Base-by-base conservation (phyloP, 2,329 filamentous ascomycete species). In the Alternaria novae-zelandiae region DNA sequence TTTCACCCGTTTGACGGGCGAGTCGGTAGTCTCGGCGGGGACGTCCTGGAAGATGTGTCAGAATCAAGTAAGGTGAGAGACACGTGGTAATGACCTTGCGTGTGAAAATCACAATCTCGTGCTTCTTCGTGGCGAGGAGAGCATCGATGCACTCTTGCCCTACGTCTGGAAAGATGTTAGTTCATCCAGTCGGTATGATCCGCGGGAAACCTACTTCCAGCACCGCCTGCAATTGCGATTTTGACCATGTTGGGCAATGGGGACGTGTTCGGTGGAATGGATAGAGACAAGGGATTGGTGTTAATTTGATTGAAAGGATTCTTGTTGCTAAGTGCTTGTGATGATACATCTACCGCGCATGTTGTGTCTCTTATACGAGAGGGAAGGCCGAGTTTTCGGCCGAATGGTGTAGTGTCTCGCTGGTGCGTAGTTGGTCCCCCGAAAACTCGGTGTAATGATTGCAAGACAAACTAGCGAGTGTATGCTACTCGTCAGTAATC, bases 91-190 rank as follows among this genome's bases (percentile, higher is more conserved):
- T 25, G 41, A 66, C 67, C 25, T 54, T 63, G 23, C 85, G 76
- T 3, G 79, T 83, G 0, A 88, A 67, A 6, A 88, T 70, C 0
- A 79, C 64, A 47, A 88, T 84, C 0, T 87, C 79, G 59, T 88
- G 86, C 61, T 83, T 86, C 15, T 79, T 77, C 3, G 77, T 75
- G 5, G 81, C 80, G 3, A 85, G 59, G 0, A 88, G 79, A 8
- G 75, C 82, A 58, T 87, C 85, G 21, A 87, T 70, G 20, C 88
- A 75, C 70, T 87, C 86, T 43, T 72, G 76, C 0, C 82, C 83
- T 51, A 88, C 81, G 51, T 84, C 86, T 87, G 25, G 3, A 2
- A 28, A 4, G 20, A 30, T 47, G 21, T 20, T 36, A 46, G 26
- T 21, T 7, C 17, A 23, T 23, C 17, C 20, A 2, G 4, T 47